phyloP scores from a whole-genome alignment of 768 basidiomycete species.

The Psilocybe subaeruginosa region DNA sequence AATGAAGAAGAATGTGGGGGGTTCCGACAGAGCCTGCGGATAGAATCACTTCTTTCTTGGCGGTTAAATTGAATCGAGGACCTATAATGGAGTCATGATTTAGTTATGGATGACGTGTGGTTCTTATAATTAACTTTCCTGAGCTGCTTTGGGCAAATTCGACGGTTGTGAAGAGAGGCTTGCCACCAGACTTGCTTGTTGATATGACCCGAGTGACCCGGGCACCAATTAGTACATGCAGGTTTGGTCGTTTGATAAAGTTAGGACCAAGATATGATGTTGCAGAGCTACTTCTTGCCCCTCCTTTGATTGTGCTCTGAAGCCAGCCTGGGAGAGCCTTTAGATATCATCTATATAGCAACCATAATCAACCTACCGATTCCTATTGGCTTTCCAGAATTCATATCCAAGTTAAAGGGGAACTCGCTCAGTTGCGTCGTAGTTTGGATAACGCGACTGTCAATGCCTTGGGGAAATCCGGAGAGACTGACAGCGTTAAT shows the following conservation, averaged over 20 bases:
- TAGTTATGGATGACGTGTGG: not conserved
- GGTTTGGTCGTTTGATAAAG: constrained; percentile 18
- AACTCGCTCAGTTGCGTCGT: constrained; percentile 32
- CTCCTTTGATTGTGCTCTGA: constrained; percentile 15
- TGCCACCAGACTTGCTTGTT: not conserved
- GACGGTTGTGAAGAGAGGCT: constrained; percentile 7
- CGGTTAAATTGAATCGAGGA: constrained; percentile 38
- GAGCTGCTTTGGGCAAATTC: constrained; percentile 12
- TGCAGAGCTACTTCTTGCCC: constrained; percentile 19
- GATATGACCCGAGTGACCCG: constrained; percentile 17
- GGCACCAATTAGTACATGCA: constrained; percentile 19
- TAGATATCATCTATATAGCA: not conserved
- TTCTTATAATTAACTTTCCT: not conserved
- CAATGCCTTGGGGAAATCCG: constrained; percentile 22
- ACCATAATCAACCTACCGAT: constrained; percentile 12
- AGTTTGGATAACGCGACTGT: constrained; percentile 26
- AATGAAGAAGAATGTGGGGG: constrained; percentile 31
- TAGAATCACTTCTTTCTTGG: constrained; percentile 37
- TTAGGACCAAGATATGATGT: constrained; percentile 18
- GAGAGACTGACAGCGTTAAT: constrained; percentile 22
- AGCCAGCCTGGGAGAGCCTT: constrained; percentile 11
- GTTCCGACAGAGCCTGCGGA: constrained; percentile 38
- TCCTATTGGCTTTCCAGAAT: constrained; percentile 19
- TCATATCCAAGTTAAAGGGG: constrained; percentile 32
- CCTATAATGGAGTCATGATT: not conserved